These are phyloP conservation scores for Lentithecium fluviatile DNA, from an alignment of 495 filamentous ascomycete species.

Conservation along the genomic window DNA sequence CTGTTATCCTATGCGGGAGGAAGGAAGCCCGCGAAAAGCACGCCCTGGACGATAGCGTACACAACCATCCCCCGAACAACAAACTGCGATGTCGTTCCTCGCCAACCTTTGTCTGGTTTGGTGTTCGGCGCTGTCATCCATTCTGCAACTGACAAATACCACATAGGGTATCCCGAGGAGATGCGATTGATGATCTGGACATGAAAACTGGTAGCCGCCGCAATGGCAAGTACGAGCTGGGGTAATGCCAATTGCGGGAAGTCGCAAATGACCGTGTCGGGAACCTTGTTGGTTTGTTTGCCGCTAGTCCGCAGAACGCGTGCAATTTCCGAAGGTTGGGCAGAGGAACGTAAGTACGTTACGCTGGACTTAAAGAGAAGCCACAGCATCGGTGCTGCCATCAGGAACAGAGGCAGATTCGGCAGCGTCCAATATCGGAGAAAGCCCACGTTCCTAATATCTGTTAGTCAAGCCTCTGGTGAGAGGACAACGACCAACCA, in stretches of 20 bases:
- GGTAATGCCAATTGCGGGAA: constrained; percentile 63
- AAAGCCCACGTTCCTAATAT: constrained; percentile 77
- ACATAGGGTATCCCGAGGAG: constrained; percentile 82
- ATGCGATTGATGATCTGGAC: constrained; percentile 91
- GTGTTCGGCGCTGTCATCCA: constrained; percentile 32
- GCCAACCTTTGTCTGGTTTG: constrained; percentile 14
- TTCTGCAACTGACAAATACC: constrained; percentile 70
- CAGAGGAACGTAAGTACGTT: constrained; percentile 45
- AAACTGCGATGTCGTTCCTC: constrained; percentile 17
- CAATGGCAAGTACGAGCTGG: constrained; percentile 67
- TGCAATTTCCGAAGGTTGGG: neutral
- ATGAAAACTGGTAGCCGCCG: constrained; percentile 78
- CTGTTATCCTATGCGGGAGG: constrained; percentile 19
- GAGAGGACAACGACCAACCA: constrained; percentile 60
- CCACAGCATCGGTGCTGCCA: constrained; percentile 76
- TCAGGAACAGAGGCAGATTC: constrained; percentile 83
- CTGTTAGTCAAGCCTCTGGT: constrained; percentile 6
- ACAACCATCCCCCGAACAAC: constrained; percentile 68
- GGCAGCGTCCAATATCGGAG: constrained; percentile 85
- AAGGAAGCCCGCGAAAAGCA: constrained; percentile 26
- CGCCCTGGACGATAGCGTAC: constrained; percentile 29
- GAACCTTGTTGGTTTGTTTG: neutral
- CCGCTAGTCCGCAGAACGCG: neutral
- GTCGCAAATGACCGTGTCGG: constrained; percentile 16
- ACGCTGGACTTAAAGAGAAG: constrained; percentile 62